These are phyloP conservation scores for Otatea glauca DNA, from an alignment of 176 grass and related monocot genomes.

Conservation along the genomic window DNA sequence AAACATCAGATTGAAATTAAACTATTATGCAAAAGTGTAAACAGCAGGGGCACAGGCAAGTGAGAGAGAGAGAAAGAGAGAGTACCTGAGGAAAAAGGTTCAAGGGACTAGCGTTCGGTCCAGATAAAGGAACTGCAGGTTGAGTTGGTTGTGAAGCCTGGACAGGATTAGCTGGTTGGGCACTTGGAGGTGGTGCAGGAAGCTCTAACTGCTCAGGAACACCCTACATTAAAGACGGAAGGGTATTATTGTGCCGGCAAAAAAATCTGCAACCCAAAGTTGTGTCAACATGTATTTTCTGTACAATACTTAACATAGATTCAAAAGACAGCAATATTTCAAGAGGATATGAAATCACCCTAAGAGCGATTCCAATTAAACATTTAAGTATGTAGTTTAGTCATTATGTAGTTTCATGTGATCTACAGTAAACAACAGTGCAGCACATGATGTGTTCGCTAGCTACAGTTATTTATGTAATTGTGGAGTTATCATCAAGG, in stretches of 20 bases:
- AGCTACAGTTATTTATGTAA: not conserved
- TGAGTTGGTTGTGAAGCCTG: constrained; percentile 57
- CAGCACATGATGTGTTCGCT: constrained; percentile 12
- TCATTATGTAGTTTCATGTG: constrained; percentile 11
- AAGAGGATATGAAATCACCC: not conserved
- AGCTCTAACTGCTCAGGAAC: constrained; percentile 73
- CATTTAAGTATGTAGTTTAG: constrained; percentile 11
- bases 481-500: not conserved
- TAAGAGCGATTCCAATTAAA: constrained; percentile 13
- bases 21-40: constrained; percentile 8
- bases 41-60: not conserved
- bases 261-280: constrained; percentile 22
- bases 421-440: not conserved
- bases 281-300: not conserved
- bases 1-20: constrained; percentile 23
- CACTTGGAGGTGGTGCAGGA: constrained; percentile 58
- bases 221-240: constrained; percentile 53
- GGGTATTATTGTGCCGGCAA: constrained; percentile 20
- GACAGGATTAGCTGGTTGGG: constrained; percentile 48
- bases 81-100: constrained; percentile 90
- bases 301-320: not conserved
- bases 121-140: constrained; percentile 58
- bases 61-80: not conserved
- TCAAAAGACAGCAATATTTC: constrained; percentile 2
- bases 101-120: constrained; percentile 85